Conservation (phyloP, 1,284 basidiomycete genomes). For the Abortiporus biennis region DNA sequence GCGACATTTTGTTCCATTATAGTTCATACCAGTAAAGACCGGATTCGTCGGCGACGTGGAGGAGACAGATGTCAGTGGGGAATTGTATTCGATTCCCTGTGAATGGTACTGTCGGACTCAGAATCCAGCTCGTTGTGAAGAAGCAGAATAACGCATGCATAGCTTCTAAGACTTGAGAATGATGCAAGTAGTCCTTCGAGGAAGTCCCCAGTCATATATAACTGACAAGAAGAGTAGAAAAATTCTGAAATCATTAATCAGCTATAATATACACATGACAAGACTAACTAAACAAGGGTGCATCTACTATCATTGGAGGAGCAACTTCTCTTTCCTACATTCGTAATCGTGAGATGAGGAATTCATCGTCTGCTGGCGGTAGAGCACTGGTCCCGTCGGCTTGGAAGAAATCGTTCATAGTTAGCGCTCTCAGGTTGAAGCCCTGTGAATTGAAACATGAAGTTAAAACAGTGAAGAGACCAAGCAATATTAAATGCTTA, state of each 20-base stretch:
- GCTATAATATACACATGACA: not conserved
- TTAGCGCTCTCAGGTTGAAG: slow-evolving; percentile 69
- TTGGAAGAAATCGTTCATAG: slow-evolving; percentile 64
- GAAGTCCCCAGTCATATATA: too few species aligned
- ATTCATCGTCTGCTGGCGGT: slow-evolving; percentile 12
- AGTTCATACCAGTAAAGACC: too few species aligned
- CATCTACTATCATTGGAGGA: not conserved
- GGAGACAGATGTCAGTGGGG: too few species aligned
- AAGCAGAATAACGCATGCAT: too few species aligned
- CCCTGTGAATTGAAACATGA: slow-evolving; percentile 46
- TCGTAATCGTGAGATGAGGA: slow-evolving; percentile 1
- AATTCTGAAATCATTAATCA: too few species aligned
- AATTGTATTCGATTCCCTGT: too few species aligned
- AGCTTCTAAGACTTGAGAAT: too few species aligned
- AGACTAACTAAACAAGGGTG: not conserved
- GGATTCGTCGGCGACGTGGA: too few species aligned
- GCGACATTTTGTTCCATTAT: too few species aligned
- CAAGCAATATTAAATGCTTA: slow-evolving; percentile 21
- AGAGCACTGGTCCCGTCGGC: slow-evolving; percentile 38
- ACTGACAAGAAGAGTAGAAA: not conserved
- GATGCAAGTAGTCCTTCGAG: not conserved
- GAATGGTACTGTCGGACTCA: too few species aligned
- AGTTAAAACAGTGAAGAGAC: not conserved
- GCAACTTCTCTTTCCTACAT: not conserved
- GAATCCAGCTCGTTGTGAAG: too few species aligned